Evolutionary conservation across 177 flowering plant genomes (phyloP), one percentile per base, ranked within the genome.

Genomic region (Vitis hybrid): DNA sequence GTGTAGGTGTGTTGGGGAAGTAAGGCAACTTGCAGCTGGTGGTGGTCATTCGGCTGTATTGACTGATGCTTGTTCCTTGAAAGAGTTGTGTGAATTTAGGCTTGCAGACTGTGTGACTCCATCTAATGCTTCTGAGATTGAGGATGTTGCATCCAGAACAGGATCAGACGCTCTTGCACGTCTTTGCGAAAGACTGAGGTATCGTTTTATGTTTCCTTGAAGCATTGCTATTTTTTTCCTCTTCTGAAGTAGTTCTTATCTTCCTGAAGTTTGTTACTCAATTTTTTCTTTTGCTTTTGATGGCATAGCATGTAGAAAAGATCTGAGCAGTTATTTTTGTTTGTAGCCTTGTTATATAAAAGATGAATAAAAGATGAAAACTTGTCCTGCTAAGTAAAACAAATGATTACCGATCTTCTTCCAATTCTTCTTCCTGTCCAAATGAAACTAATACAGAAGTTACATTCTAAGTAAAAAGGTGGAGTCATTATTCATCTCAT

Each of bases 11-110:
- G 91, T 95, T 70, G 99, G 99, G 62, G 93, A 86, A 79, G 91
- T 91, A 24, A 82, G 90, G 56, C 93, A 91, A 76, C 77, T 95
- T 73, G 96, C 97, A 50, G 99, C 99, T 74, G 99, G 99, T 60
- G 99, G 99, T 62, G 99, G 99, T 27, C 99, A 95, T 77, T 91
- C 99, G 3, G 99, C 99, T 65, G 98, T 93, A 56, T 69, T 93
- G 73, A 95, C 99, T 70, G 97, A 93, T 83, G 94, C 97, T 57
- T 90, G 85, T 73, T 90, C 99, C 57, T 81, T 95, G 79, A 95
- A 89, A 76, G 99, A 95, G 62, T 64, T 95, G 72, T 93, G 99
- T 76, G 98, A 93, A 69, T 90, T 95, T 79, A 82, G 86, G 73
- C 94, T 95, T 70, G 99, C 99, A 32, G 94, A 93, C 52, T 75